phyloP scores from a whole-genome alignment of 768 basidiomycete genomes.

The Inosperma sp. region DNA sequence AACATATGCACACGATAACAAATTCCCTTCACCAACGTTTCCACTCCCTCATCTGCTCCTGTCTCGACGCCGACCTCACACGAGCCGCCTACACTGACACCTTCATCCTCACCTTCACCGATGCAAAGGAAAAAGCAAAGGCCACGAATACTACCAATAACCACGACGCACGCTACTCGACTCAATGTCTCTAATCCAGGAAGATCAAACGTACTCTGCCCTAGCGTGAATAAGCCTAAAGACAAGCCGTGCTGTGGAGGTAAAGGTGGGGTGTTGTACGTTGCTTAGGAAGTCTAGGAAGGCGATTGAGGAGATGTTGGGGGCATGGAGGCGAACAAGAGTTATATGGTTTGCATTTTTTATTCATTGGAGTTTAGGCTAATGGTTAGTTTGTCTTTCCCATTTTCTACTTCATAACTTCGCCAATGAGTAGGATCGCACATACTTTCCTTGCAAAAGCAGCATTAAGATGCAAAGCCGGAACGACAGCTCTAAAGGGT shows the following conservation, averaged over 20 bases:
- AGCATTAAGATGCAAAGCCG: constrained; percentile 70
- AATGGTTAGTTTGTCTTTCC: constrained; percentile 15
- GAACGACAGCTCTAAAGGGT: constrained; percentile 70
- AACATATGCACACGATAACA: too few relatives aligned
- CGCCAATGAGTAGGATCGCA: constrained; percentile 49
- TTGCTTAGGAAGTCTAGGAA: constrained; percentile 70
- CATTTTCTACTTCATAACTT: constrained; percentile 36
- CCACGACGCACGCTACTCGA: too few relatives aligned
- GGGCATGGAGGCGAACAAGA: constrained; percentile 51
- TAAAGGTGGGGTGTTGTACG: constrained; percentile 74
- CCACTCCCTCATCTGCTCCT: too few relatives aligned
- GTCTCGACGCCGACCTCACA: too few relatives aligned
- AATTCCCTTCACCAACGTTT: too few relatives aligned
- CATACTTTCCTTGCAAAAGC: constrained; percentile 67
- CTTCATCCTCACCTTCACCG: too few relatives aligned
- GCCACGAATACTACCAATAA: too few relatives aligned
- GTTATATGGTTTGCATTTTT: too few relatives aligned
- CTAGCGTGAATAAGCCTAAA: constrained; percentile 52
- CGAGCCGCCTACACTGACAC: too few relatives aligned
- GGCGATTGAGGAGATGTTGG: constrained; percentile 68
- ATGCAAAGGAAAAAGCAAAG: too few relatives aligned
- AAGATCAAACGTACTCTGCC: constrained; percentile 9
- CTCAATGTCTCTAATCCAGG: too few relatives aligned
- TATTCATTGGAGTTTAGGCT: constrained; percentile 7
- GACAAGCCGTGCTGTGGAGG: constrained; percentile 63